Evolutionary conservation across 257 asterid genomes (phyloP), one percentile per base, ranked within the genome.

Genomic region (Petrea volubilis): DNA sequence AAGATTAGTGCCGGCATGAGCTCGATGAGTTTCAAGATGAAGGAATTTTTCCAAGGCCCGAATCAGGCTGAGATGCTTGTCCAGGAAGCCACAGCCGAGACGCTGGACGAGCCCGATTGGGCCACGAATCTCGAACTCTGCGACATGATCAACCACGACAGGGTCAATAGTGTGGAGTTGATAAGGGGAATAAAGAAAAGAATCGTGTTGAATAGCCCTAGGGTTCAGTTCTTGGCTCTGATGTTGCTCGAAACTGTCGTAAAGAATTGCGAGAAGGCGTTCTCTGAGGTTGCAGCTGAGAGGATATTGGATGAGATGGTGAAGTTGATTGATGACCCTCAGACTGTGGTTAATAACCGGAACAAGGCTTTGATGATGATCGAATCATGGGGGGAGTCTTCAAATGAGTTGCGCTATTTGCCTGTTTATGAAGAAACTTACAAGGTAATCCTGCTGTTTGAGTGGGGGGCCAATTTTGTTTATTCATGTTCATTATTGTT

Each of bases 241-340:
- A 88, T 90, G 46, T 82, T 95, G 83, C 99, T 95, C 43, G 99
- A 95, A 78, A 88, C 98, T 68, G 81, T 95, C 43, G 91, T 78
- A n/a, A 91, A 90, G 82, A 95, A 95, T 31, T 92, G 99, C 49
- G 97, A 92, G 79, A 88, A 80, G 85, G 97, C 93, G 0, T 91
- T 91, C 75, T 77, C 98, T 0, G 99, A 95, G 85, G 85, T 95
- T 68, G 98, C 99, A 1, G 88, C 95, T 38, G 99, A 95, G 86
- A 90, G 90, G 83, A 84, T 95, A 34, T 89, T 91, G 17, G 99
- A 95, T 79, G 99, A 94, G 86, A 91, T 94, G 94, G 98, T 91
- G 83, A 91, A 84, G 85, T 41, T 94, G 90, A 87, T 91, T 73
- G 98, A 91, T 60, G 95, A 88, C 72, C 97, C 97, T 60, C 95